Conservation (phyloP, 2,329 filamentous ascomycete genomes). For the Myriosclerotinia curreyana region DNA sequence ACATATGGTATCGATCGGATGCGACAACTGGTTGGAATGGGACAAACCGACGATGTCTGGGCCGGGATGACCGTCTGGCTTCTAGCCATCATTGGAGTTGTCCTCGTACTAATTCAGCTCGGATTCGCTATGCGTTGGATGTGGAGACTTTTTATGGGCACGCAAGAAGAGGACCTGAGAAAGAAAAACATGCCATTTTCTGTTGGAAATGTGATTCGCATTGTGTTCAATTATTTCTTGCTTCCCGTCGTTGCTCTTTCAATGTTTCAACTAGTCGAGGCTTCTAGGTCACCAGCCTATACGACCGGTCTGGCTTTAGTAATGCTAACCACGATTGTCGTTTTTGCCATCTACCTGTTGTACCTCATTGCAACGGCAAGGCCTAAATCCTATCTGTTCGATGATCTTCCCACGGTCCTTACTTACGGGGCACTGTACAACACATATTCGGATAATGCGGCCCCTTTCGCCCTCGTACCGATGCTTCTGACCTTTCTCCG, state of each 20-base stretch:
- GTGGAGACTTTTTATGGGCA: conserved; percentile 66
- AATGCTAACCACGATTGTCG: conserved; percentile 68
- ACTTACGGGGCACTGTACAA: conserved; percentile 94
- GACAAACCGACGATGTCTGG: conserved; percentile 77
- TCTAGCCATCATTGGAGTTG: conserved; percentile 66
- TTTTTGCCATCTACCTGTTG: conserved; percentile 75
- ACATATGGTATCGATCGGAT: conserved; percentile 76
- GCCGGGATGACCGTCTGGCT: conserved; percentile 92
- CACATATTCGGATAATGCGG: conserved; percentile 91
- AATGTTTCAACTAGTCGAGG: conserved; percentile 85
- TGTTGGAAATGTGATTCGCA: conserved; percentile 72
- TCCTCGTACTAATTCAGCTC: conserved; percentile 68
- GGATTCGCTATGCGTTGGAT: conserved; percentile 77
- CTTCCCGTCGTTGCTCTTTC: conserved; percentile 83
- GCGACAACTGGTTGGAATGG: conserved; percentile 80
- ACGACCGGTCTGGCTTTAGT: conserved; percentile 73
- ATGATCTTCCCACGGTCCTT: conserved; percentile 85
- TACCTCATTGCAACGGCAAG: conserved; percentile 75
- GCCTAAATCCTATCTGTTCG: conserved; percentile 84
- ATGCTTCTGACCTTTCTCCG: conserved; percentile 81
- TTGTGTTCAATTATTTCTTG: conserved; percentile 90
- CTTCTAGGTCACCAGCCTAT: conserved; percentile 62
- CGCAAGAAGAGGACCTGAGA: conserved; percentile 80
- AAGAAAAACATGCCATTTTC: conserved; percentile 91
- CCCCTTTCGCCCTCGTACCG: conserved; percentile 84